Base-by-base conservation (phyloP, 164 flowering plant species). In the Kingdonia uniflora region DNA sequence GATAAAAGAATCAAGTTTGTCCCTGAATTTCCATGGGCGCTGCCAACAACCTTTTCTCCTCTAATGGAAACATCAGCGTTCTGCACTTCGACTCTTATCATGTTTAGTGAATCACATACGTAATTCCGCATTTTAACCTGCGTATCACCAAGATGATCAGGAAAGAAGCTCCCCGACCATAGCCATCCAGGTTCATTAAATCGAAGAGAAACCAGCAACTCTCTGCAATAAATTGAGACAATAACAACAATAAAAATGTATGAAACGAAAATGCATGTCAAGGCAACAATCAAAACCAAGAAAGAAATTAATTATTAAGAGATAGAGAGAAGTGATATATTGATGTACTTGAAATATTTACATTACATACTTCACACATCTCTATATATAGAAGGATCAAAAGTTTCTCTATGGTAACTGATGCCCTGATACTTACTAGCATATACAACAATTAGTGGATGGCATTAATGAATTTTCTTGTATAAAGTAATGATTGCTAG, bases 81-180 rank as follows among this genome's bases (percentile, higher is more conserved):
- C 66, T 80, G 95, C 42, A 92, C 95, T 71, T 92, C 99, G 50
- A 88, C 88, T 38, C 95, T 73, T 55, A 86, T 65, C 76, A 82
- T 82, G 35, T 65, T 71, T 42, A 69, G 57, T 44, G 77, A 73
- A 59, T 85, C 78, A 56, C 80, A 69, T 20, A 74, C 73, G 73
- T 80, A 77, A 74, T 92, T 84, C 44, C 81, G 66, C 81, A 86
- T 71, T 76, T 92, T 92, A 35, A 92, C 73, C 71, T 78, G 99
- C 39, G 91, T 79, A 67, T 92, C 99, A 65, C 97, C 99, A 12
- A 88, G 74, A 63, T 78, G 87, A 66, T 92, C 89, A 39, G 99
- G 95, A 57, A 68, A 68, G 72, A 92, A 92, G 74, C 95, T 64
- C 47, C 99, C 99, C n/a, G 99, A 92, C 99, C 99, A 92, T 58